A percentile compares a stretch with the other conserved stretches of the same genome.
phyloP scores from a whole-genome alignment of 176 grass and related monocot genomes.

The Oryza coarctata region DNA sequence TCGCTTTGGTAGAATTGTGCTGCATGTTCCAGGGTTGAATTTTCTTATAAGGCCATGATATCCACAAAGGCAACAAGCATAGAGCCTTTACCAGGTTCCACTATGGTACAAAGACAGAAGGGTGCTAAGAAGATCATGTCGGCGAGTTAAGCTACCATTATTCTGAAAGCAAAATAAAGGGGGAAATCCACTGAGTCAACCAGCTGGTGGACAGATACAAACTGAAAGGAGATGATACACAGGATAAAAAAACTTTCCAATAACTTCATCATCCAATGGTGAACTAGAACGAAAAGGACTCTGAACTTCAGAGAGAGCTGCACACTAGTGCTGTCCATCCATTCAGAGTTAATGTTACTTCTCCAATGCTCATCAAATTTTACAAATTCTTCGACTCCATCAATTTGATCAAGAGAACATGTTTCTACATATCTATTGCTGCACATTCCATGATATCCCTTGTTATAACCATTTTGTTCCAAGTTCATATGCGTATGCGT shows the following conservation, averaged over 20 bases:
- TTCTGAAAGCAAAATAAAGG: constrained; percentile 47
- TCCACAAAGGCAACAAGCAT: constrained; percentile 37
- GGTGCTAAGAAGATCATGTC: constrained; percentile 60
- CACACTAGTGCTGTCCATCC: background rate
- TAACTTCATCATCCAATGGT: background rate
- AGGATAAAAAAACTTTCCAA: background rate
- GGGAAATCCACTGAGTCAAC: constrained; percentile 28
- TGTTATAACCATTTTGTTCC: background rate
- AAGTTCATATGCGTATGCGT: background rate
- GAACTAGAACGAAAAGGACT: background rate
- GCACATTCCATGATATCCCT: background rate
- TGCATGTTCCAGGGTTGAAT: constrained; percentile 46
- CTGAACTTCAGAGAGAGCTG: background rate
- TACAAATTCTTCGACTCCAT: background rate
- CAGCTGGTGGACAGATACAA: constrained; percentile 10
- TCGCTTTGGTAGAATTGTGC: constrained; percentile 54
- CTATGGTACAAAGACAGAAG: constrained; percentile 58
- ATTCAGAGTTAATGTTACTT: background rate
- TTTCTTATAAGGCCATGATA: constrained; percentile 28
- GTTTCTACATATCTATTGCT: background rate
- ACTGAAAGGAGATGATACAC: background rate
- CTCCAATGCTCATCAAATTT: background rate
- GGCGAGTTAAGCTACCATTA: constrained; percentile 43
- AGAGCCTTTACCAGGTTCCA: constrained; percentile 63
- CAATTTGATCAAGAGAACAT: constrained; percentile 2